A percentile compares a stretch with the other conserved stretches of the same genome.
These are phyloP conservation scores for Epicoccum nigrum DNA, from an alignment of 2,329 filamentous ascomycete species.

Conservation along the genomic window DNA sequence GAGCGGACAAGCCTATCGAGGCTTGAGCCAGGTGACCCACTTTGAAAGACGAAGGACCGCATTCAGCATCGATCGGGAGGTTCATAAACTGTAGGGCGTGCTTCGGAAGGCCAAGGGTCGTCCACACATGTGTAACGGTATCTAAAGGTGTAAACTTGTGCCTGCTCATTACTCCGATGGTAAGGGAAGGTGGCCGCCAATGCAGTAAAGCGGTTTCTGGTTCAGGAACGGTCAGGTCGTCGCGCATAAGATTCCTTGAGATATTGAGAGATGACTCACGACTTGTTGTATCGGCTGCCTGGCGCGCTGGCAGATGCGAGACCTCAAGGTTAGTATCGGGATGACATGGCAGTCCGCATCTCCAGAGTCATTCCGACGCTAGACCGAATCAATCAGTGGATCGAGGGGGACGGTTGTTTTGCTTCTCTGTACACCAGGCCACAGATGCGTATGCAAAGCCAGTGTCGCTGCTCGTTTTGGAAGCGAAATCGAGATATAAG, in stretches of 20 bases:
- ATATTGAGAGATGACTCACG: not conserved
- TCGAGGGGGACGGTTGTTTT: no score
- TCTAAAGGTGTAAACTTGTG: conserved; percentile 31
- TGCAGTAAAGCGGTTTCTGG: not conserved
- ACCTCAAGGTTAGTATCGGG: not conserved
- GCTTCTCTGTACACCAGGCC: no score
- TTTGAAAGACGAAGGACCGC: conserved; percentile 60
- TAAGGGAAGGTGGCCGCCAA: not conserved
- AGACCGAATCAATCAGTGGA: not conserved
- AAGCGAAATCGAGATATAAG: no score
- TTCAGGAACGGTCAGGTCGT: no score
- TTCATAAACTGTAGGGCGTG: conserved; percentile 30
- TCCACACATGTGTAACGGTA: conserved; percentile 42
- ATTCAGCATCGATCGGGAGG: conserved; percentile 30
- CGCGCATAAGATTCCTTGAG: no score
- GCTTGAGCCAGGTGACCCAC: conserved; percentile 60
- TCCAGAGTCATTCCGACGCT: not conserved
- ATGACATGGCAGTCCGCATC: not conserved
- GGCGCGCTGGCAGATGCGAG: not conserved
- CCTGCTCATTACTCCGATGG: conserved; percentile 23
- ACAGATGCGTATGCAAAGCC: no score
- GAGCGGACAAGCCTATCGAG: conserved; percentile 58
- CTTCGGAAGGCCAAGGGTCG: conserved; percentile 29
- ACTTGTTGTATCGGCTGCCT: not conserved
- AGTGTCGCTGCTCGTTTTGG: no score